Evolutionary conservation across 2,329 filamentous ascomycete genomes (phyloP).

Genomic region (Monilinia fructigena): DNA sequence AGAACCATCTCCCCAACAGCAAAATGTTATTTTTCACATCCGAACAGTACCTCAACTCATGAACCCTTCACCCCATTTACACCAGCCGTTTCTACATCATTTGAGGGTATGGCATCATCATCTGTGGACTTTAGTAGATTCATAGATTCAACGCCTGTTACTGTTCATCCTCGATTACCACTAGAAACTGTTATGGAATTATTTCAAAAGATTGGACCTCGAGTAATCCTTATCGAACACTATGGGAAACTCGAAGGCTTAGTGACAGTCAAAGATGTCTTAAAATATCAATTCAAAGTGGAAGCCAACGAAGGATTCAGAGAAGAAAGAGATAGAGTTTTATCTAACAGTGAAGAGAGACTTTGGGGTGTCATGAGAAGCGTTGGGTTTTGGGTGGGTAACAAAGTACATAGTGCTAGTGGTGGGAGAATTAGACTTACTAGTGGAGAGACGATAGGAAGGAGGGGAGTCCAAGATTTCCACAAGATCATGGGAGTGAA

Average conservation of each 20-base stretch:
- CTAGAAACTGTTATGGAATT: conserved; percentile 98
- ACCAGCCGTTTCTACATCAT: conserved; percentile 44
- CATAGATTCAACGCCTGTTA: conserved; percentile 84
- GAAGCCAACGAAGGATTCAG: conserved; percentile 78
- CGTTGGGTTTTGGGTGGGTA: conserved; percentile 58
- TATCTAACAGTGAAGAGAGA: conserved; percentile 60
- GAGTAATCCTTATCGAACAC: conserved; percentile 90
- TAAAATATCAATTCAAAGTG: conserved; percentile 96
- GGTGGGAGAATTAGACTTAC: conserved; percentile 57
- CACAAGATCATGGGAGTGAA: conserved; percentile 30
- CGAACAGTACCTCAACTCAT: conserved; percentile 47
- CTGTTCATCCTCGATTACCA: conserved; percentile 84
- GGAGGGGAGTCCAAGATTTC: conserved; percentile 32
- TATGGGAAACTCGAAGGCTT: conserved; percentile 79
- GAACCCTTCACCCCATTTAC: conserved; percentile 32
- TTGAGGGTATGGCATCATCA: conserved; percentile 58
- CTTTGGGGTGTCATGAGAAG: conserved; percentile 60
- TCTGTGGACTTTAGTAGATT: conserved; percentile 81
- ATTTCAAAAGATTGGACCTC: conserved; percentile 95
- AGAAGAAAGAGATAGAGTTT: conserved; percentile 46
- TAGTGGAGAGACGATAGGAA: conserved; percentile 36
- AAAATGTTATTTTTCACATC: conserved; percentile 64
- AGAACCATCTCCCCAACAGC: conserved; percentile 64
- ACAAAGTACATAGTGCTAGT: conserved; percentile 52
- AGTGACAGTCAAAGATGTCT: conserved; percentile 93